Conservation (phyloP, 2,329 filamentous ascomycete genomes). For the Diaporthe sp. region DNA sequence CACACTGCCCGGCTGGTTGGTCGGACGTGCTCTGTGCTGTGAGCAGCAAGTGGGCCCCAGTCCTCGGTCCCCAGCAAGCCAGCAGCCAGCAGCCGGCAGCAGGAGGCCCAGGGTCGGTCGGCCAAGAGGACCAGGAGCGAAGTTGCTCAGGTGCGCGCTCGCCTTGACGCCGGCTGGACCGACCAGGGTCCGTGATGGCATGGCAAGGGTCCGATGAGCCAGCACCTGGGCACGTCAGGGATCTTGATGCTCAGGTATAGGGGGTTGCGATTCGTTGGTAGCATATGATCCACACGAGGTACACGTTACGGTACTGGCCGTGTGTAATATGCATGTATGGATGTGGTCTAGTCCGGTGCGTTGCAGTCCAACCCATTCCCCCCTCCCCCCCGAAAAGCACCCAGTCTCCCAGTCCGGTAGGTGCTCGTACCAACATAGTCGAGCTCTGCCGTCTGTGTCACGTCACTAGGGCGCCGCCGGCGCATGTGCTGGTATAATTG, state of each 20-base stretch:
- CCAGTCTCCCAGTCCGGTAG: not conserved
- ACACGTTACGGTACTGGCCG: not conserved
- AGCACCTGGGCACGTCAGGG: slow-evolving; percentile 15
- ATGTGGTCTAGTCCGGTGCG: not conserved
- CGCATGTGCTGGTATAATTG: not conserved
- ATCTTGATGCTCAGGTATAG: slow-evolving; percentile 6
- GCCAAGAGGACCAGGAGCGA: slow-evolving; percentile 6
- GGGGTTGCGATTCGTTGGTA: slow-evolving; percentile 25
- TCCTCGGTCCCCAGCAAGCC: slow-evolving; percentile 12
- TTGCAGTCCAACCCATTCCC: not conserved
- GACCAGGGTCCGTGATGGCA: slow-evolving; percentile 28
- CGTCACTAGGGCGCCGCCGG: slow-evolving; percentile 23
- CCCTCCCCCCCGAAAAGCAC: not conserved
- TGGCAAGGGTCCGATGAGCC: slow-evolving; percentile 31
- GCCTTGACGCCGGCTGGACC: slow-evolving; percentile 29
- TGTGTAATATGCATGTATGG: slow-evolving; percentile 14
- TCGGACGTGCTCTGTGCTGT: slow-evolving; percentile 28
- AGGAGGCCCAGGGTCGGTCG: slow-evolving; percentile 9
- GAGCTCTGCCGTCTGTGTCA: slow-evolving; percentile 25
- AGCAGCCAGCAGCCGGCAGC: slow-evolving; percentile 9
- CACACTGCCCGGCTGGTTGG: slow-evolving; percentile 21
- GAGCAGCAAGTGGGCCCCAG: slow-evolving; percentile 16
- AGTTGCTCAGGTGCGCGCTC: slow-evolving; percentile 22
- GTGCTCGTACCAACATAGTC: slow-evolving; percentile 13
- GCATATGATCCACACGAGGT: slow-evolving; percentile 9